Evolutionary conservation across 1,284 basidiomycete species (phyloP), one percentile per base, ranked within the genome.

Genomic region (Heterobasidion irregulare): DNA sequence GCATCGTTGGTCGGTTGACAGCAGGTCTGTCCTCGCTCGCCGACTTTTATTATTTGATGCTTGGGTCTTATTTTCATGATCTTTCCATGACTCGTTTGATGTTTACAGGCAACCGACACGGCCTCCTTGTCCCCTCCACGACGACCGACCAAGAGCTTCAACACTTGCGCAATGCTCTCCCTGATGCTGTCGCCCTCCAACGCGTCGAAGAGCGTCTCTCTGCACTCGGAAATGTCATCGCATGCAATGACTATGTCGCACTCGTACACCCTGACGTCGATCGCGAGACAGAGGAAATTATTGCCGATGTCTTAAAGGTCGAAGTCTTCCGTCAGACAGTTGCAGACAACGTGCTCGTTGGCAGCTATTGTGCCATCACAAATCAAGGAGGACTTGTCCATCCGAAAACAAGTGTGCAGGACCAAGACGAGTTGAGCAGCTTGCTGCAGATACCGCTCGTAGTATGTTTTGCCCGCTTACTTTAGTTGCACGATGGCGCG

Each of bases 251-350:
- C 77, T 91, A 97, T 66, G 94, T 98, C 61, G 94, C 94, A 8
- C 86, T 98, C 62, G 94, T 97, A 18, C 94, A 98, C 72, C 97
- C 97, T 12, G 97, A 99, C 65, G 79, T 99, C 59, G 96, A 99
- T 75, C 83, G 96, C 56, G 97, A 99, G 75, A 99, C 97, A 8
- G 97, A 99, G 69, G 97, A 99, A 72, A 99, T 99, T 72, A 98
- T 99, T 70, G 96, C 97, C 52, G 97, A 99, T 71, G 94, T 98
- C 10, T 82, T 99, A 63, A 98, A 98, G 73, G 97, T 99, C 58
- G 97, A 99, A 72, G 97, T 99, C 5, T 99, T 99, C 78, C 80
- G 96, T 53, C 96, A 99, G 72, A 99, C 95, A 10, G 82, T 99
- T 61, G 96, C 96, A 10, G 88, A 92, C 65, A 98, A 99, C 72